phyloP scores from a whole-genome alignment of 2,329 filamentous ascomycete genomes.

The Graphilbum fragrans region DNA sequence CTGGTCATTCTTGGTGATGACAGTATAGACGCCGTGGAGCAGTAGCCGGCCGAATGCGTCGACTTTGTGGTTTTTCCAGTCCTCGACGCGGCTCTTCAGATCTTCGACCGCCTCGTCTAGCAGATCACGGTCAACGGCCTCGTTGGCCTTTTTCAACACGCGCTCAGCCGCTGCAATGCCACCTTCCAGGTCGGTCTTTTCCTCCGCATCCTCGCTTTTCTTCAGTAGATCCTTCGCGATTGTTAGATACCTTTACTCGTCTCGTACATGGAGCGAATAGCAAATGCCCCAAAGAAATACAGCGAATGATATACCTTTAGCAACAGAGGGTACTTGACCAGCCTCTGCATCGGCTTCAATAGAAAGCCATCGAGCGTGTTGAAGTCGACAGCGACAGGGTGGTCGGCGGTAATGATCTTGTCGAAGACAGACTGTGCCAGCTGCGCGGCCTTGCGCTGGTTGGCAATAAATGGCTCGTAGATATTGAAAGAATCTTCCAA shows the following conservation, averaged over 20 bases:
- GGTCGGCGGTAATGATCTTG: constrained; percentile 66
- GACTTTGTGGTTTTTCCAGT: constrained; percentile 90
- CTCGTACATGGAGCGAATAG: too few species aligned
- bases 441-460: constrained; percentile 81
- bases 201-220: constrained; percentile 63
- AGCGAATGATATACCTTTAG: constrained; percentile 52
- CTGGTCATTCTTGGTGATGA: constrained; percentile 81
- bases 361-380: constrained; percentile 86
- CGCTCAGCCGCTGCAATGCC: constrained; percentile 76
- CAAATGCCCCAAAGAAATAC: too few species aligned
- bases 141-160: constrained; percentile 75
- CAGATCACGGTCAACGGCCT: constrained; percentile 80
- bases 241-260: too few species aligned
- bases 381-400: constrained; percentile 72
- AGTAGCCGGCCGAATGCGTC: constrained; percentile 86
- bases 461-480: constrained; percentile 95
- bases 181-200: constrained; percentile 57
- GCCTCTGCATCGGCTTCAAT: constrained; percentile 88
- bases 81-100: constrained; percentile 71
- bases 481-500: constrained; percentile 84
- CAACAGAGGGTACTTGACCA: constrained; percentile 88
- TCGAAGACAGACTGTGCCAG: constrained; percentile 79
- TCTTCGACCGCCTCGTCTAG: constrained; percentile 75
- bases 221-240: constrained; percentile 70
- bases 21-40: constrained; percentile 80